phyloP scores from a whole-genome alignment of 2,329 filamentous ascomycete species.

The Colletotrichum trifolii region DNA sequence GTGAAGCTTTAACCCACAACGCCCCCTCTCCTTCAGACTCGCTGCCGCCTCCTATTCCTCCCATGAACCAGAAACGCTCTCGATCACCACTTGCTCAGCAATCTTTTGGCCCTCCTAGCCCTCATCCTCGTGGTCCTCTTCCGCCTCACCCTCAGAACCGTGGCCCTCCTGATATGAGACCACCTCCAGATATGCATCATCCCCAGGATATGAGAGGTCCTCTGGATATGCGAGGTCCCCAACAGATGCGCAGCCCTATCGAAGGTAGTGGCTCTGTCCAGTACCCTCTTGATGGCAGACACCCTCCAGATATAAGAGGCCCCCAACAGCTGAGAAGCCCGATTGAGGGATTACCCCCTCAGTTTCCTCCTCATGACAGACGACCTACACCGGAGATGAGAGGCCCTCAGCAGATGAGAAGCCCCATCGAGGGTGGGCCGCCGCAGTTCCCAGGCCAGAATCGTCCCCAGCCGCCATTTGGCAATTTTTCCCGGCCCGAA shows the following conservation, averaged over 20 bases:
- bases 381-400: constrained; percentile 6
- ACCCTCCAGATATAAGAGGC: constrained; percentile 16
- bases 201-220: neutral
- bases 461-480: constrained; percentile 36
- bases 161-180: constrained; percentile 13
- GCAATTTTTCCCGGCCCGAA: constrained; percentile 37
- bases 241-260: neutral
- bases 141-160: constrained; percentile 42
- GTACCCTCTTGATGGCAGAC: constrained; percentile 8
- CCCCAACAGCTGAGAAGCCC: constrained; percentile 21
- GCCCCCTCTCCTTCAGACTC: constrained; percentile 49
- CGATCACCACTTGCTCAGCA: constrained; percentile 57
- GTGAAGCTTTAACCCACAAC: constrained; percentile 61
- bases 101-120: constrained; percentile 45
- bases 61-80: constrained; percentile 54
- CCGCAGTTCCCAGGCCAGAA: neutral
- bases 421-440: neutral
- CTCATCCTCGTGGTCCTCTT: constrained; percentile 46
- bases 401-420: constrained; percentile 23
- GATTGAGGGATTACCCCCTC: constrained; percentile 8
- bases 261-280: neutral
- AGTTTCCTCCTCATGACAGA: constrained; percentile 5
- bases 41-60: constrained; percentile 54
- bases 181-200: constrained; percentile 15
- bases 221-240: neutral